Conservation (phyloP, 495 filamentous ascomycete genomes). For the Aspergillus funiculosus region DNA sequence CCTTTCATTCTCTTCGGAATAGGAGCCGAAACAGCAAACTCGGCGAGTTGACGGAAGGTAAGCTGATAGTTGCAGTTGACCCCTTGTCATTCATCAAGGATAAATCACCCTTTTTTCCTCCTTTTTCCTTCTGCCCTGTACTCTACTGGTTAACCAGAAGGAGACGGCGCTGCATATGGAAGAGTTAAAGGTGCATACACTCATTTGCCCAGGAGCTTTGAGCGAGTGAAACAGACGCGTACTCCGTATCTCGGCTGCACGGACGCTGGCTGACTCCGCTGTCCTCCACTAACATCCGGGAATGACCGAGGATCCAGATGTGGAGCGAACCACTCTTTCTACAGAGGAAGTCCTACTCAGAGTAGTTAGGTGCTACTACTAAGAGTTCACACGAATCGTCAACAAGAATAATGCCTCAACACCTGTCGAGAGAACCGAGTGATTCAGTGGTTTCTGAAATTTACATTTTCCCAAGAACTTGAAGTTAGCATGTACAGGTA, state of each 20-base stretch:
- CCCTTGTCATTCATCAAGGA: no score
- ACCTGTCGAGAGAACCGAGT: no score
- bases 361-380: no score
- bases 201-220: slow-evolving; percentile 6
- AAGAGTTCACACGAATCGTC: no score
- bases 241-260: slow-evolving; percentile 41
- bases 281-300: slow-evolving; percentile 31
- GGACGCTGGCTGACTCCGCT: slow-evolving; percentile 24
- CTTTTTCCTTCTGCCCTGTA: neutral
- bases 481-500: no score
- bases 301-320: slow-evolving; percentile 24
- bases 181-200: neutral
- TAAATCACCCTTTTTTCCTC: neutral
- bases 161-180: slow-evolving; percentile 5
- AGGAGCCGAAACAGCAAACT: slow-evolving; percentile 1
- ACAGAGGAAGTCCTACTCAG: no score
- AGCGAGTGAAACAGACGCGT: slow-evolving; percentile 40
- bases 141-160: slow-evolving; percentile 7
- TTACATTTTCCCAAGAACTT: no score
- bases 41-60: neutral
- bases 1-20: slow-evolving; percentile 5
- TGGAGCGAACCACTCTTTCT: slow-evolving; percentile 5
- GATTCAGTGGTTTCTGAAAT: no score
- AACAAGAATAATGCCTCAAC: no score
- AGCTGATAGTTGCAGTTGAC: neutral